Percentiles rank a stretch among this genome's conserved stretches.
Conservation (phyloP, 768 basidiomycete genomes). For the Pleurotus salmoneostramineus region DNA sequence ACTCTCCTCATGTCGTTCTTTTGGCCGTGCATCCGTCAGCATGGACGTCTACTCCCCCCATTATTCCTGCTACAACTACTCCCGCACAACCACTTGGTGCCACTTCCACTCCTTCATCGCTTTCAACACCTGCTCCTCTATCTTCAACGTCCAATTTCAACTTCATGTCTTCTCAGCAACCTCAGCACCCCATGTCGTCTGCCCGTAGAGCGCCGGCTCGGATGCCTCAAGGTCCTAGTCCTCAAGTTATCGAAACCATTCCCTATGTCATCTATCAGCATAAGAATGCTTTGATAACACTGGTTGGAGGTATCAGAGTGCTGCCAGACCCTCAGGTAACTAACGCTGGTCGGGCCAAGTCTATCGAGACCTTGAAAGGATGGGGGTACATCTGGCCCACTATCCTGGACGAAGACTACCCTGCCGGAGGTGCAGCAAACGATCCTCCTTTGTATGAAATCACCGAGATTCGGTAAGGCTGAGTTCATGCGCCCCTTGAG, state of each 20-base stretch:
- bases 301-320: conserved; percentile 15
- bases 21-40: conserved; percentile 79
- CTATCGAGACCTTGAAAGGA: conserved; percentile 30
- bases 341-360: conserved; percentile 15
- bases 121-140: not conserved
- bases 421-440: conserved; percentile 31
- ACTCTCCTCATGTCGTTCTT: conserved; percentile 63
- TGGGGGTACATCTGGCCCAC: conserved; percentile 48
- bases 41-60: conserved; percentile 59
- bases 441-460: conserved; percentile 26
- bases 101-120: not conserved
- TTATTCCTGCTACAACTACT: conserved; percentile 16
- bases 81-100: not conserved
- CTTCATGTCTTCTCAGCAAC: not conserved
- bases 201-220: too few species aligned
- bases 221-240: too few species aligned
- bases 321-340: not conserved
- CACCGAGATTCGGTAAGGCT: conserved; percentile 30
- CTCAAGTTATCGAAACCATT: conserved; percentile 7
- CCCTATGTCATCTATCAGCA: conserved; percentile 36
- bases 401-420: conserved; percentile 44
- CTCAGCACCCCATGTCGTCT: too few species aligned
- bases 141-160: conserved; percentile 14
- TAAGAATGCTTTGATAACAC: conserved; percentile 36
- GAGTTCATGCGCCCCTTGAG: not conserved